Base-by-base conservation (phyloP, 2,329 filamentous ascomycete species). In the Sporothrix mexicana region DNA sequence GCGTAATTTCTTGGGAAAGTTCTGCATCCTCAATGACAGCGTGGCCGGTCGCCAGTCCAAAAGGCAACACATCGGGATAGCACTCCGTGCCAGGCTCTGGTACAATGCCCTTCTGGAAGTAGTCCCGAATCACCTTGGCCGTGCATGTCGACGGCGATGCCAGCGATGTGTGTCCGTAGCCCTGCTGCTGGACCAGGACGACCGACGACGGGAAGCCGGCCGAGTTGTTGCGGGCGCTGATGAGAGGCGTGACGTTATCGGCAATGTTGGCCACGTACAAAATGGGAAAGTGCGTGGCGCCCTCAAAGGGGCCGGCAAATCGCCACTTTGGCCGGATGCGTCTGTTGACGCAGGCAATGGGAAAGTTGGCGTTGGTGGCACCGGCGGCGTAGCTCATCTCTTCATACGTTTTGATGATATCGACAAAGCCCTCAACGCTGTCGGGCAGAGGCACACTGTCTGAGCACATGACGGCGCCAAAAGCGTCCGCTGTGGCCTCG, bases 121-220 rank as follows among this genome's bases (percentile, higher is more conserved):
- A 86, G 17, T 77, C 77, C 4, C 79, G 80, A 10, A 87, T 79
- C 20, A 82, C 75, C n/a, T 74, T 76, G 0, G 82, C 80, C 2
- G 84, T 85, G 75, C 85, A 87, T 0, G 79, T 78, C 0, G 84
- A 85, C 0, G 84, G 80, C 5, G 83, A 81, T 0, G 85, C 79
- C 4, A 85, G 77, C 15, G 82, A 83, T 79, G 83, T 84, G 67
- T 74, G 73, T 84, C 86, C 86, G 55, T 85, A 87, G 0, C 84
- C 83, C 61, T 87, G 84, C 76, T 87, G 85, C 75, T 87, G 85
- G 13, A 83, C 80, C 36, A 88, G 77, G 6, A 88, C 79, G 0
- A 82, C 80, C 0, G 85, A 86, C 15, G 81, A 82, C 0, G 71
- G 59, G 30, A 76, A 76, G 3, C 47, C 71, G 73, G 71, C 72